Evolutionary conservation across 1,139 yeast genomes (phyloP), one percentile per base, ranked within the genome.

Genomic region (Yamadazyma sp.): DNA sequence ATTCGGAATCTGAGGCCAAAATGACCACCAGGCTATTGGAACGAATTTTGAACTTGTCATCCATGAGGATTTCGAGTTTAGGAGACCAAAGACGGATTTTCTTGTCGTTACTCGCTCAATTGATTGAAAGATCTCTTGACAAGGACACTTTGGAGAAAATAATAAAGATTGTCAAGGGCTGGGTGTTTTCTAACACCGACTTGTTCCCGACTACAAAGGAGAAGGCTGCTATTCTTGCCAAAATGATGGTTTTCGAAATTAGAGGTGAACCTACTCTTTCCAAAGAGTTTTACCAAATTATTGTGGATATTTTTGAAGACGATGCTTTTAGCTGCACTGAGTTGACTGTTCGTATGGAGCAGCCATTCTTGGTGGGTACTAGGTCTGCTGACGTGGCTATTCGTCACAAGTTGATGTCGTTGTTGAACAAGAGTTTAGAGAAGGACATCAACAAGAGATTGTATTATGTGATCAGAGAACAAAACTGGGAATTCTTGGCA

Each of bases 1-100:
- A 57, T 33, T 62, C 74, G 2, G 89, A 81, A 39, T 73, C 73
- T 49, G 96, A 87, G 53, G 86, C 90, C 5, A 82, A 78, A 51
- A 82, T 85, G 73, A 84, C 92, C 0, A 83, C 94, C 1, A 78
- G 78, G 44, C 64, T 90, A 15, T 65, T 90, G 37, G 89, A 86
- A 47, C 85, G 85, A 58, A 78, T 88, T 22, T 68, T 94, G 37
- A 84, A 83, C 47, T 75, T 92, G 40, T 80, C 90, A 1, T 82
- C 96, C 0, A 74, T 79, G 70, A 77, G 97, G 51, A 87, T 94
- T 12, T 79, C 95, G 0, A 74, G 78, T 23, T 69, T 94, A 21
- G 97, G 96, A 1, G 99, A 94, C 49, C 97, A 94, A 55, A 77
- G 98, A 43, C 76, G 98, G 37, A 82, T 88, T 17, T 94, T 90